These are phyloP conservation scores for Ophiocordyceps camponoti-floridani DNA, from an alignment of 2,329 filamentous ascomycete genomes.

Conservation along the genomic window DNA sequence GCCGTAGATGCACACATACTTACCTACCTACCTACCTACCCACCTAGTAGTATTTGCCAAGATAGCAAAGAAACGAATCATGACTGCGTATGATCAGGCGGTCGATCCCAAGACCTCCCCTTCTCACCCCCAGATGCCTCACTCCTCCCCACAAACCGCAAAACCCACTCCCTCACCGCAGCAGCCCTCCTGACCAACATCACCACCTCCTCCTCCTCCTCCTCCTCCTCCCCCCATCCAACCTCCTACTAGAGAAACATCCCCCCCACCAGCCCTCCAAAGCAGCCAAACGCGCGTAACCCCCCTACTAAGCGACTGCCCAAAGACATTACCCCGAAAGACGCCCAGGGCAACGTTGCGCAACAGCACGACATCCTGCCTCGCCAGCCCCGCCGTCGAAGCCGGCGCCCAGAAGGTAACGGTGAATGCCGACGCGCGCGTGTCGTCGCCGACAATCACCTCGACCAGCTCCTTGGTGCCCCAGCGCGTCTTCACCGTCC, in stretches of 20 bases:
- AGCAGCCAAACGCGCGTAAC: slow-evolving; percentile 54
- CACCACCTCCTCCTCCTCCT: slow-evolving; percentile 8
- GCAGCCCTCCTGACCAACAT: slow-evolving; percentile 44
- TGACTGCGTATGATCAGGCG: slow-evolving; percentile 23
- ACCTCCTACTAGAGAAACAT: slow-evolving; percentile 33
- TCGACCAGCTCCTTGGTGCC: slow-evolving; percentile 50
- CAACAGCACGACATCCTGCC: slow-evolving; percentile 63
- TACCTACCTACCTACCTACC: too few species aligned
- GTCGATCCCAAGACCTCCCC: slow-evolving; percentile 17
- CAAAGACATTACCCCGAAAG: slow-evolving; percentile 65
- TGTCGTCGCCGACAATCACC: slow-evolving; percentile 71
- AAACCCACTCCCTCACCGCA: slow-evolving; percentile 58
- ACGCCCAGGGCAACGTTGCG: slow-evolving; percentile 62
- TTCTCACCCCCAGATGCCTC: slow-evolving; percentile 3
- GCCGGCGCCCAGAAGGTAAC: slow-evolving; percentile 59
- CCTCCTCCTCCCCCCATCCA: slow-evolving; percentile 13
- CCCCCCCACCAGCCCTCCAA: slow-evolving; percentile 33
- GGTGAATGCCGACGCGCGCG: slow-evolving; percentile 51
- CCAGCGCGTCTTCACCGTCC: slow-evolving; percentile 49
- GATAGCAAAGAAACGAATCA: neutral
- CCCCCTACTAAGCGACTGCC: slow-evolving; percentile 58
- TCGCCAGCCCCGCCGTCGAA: slow-evolving; percentile 26
- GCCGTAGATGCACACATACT: neutral
- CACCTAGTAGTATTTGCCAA: too few species aligned
- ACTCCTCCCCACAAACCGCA: slow-evolving; percentile 42